Evolutionary conservation across 2,329 filamentous ascomycete genomes (phyloP).

Genomic region (Cytospora piceae): DNA sequence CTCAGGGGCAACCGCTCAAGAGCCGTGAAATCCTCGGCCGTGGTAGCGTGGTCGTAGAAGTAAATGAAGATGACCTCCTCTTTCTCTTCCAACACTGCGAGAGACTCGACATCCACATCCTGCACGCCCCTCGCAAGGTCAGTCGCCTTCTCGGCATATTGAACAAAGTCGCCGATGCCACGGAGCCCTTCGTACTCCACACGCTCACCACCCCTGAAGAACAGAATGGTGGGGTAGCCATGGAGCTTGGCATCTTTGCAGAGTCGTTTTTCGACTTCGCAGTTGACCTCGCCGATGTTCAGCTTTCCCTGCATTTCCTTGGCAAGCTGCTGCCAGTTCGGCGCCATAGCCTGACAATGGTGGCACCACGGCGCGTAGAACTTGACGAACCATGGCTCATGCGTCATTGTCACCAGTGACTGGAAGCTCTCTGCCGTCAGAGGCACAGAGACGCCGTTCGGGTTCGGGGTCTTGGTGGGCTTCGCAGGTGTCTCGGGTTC

Average conservation of each 20-base stretch:
- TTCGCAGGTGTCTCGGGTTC: constrained; percentile 53
- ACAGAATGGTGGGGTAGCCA: constrained; percentile 86
- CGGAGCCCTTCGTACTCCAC: constrained; percentile 92
- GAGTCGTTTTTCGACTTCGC: constrained; percentile 80
- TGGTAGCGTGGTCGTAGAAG: constrained; percentile 96
- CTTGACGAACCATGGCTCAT: constrained; percentile 97
- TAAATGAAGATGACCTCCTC: constrained; percentile 97
- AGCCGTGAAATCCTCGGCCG: constrained; percentile 86
- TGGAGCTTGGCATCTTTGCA: constrained; percentile 86
- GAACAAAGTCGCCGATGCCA: constrained; percentile 86
- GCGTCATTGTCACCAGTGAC: constrained; percentile 79
- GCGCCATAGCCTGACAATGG: constrained; percentile 91
- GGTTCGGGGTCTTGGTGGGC: constrained; percentile 67
- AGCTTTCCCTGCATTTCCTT: constrained; percentile 89
- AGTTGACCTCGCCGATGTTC: constrained; percentile 96
- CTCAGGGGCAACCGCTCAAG: constrained; percentile 84
- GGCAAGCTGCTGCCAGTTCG: constrained; percentile 86
- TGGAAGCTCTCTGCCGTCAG: constrained; percentile 87
- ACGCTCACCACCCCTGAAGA: constrained; percentile 89
- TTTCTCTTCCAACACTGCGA: constrained; percentile 84
- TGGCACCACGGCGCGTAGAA: constrained; percentile 98
- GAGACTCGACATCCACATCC: constrained; percentile 76
- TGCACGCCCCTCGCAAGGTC: constrained; percentile 76
- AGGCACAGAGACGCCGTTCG: constrained; percentile 72
- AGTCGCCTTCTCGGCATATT: constrained; percentile 84